Evolutionary conservation across 2,329 filamentous ascomycete species (phyloP).

Genomic region (Penicillium sp.): DNA sequence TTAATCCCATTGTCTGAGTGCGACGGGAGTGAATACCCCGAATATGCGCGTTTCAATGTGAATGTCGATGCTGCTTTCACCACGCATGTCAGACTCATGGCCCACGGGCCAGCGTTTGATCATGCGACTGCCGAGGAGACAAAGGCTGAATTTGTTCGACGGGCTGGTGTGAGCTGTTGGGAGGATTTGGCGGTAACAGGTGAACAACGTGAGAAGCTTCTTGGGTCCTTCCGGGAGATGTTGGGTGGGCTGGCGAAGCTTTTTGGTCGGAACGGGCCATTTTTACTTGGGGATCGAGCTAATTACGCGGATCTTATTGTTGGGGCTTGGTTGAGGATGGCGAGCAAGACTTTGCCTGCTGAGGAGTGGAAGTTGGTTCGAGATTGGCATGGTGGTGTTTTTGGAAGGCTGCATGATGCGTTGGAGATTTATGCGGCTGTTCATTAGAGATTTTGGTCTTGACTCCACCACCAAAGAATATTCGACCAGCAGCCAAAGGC

Average conservation of each 20-base stretch:
- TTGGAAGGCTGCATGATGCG: constrained; percentile 51
- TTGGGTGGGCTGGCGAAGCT: constrained; percentile 45
- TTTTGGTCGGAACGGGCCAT: constrained; percentile 49
- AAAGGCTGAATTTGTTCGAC: constrained; percentile 50
- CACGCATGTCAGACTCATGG: constrained; percentile 43
- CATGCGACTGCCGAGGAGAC: constrained; percentile 45
- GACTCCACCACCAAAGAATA: too few species aligned
- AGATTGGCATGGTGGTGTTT: constrained; percentile 52
- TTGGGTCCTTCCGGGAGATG: constrained; percentile 40
- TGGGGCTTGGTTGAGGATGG: constrained; percentile 55
- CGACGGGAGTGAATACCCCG: constrained; percentile 25
- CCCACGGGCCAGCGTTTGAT: constrained; percentile 50
- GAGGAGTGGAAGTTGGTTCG: constrained; percentile 50
- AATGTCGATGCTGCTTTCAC: constrained; percentile 56
- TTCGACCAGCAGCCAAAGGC: too few species aligned
- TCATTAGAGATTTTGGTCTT: neutral
- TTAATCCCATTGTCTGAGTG: constrained; percentile 42
- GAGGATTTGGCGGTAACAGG: constrained; percentile 35
- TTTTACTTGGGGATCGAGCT: constrained; percentile 46
- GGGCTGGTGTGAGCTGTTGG: constrained; percentile 47
- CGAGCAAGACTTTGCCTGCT: constrained; percentile 39
- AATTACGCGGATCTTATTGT: constrained; percentile 58
- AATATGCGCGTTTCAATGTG: constrained; percentile 53
- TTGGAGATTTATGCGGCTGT: constrained; percentile 36
- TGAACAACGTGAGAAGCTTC: constrained; percentile 42